These are phyloP conservation scores for Kitagawia praeruptora DNA, from an alignment of 129 eudicot genomes.

Conservation along the genomic window DNA sequence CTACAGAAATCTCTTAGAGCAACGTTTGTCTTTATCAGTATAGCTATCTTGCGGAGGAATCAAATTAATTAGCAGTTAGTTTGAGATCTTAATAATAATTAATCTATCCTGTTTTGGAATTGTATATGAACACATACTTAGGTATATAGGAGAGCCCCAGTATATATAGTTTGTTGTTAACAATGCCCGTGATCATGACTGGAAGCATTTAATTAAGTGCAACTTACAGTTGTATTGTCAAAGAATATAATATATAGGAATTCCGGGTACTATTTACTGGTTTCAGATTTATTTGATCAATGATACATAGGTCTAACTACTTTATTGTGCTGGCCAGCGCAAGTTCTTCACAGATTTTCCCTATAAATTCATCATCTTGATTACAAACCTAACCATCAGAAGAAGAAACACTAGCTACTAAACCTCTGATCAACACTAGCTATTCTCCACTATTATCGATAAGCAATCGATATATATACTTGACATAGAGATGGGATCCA, in stretches of 20 bases:
- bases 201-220: background rate
- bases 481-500: background rate
- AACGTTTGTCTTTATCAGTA: too few species aligned
- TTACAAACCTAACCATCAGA: conserved; percentile 10
- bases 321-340: conserved; percentile 5
- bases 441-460: background rate
- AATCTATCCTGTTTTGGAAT: background rate
- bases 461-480: background rate
- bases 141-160: too few species aligned
- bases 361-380: background rate
- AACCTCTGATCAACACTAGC: background rate
- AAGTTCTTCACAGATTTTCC: background rate
- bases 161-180: background rate
- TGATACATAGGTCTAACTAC: background rate
- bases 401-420: background rate
- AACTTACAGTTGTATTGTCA: background rate
- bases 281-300: background rate
- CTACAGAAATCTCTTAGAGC: too few species aligned
- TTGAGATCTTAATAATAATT: background rate
- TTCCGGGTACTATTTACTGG: background rate
- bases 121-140: too few species aligned
- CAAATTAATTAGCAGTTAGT: background rate
- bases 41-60: too few species aligned
- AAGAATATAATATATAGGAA: too few species aligned
- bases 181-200: background rate